Evolutionary conservation across 768 basidiomycete species (phyloP), one percentile per base, ranked within the genome.

Genomic region (Amanita polypyramis): DNA sequence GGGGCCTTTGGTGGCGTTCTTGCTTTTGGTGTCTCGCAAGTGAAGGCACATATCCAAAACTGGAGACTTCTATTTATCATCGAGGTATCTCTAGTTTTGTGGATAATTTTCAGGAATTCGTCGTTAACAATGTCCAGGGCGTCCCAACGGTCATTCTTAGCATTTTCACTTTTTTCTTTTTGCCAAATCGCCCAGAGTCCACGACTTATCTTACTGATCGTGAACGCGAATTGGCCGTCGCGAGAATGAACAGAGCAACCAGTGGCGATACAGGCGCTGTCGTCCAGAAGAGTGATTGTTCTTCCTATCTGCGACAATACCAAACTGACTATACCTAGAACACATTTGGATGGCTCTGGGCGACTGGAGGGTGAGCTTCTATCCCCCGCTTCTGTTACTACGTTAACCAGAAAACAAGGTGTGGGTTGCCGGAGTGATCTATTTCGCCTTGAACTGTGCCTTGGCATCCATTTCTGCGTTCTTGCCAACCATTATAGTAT

Each of bases 1-100:
- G 87, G 87, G 19, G 88, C 88, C 4, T 90, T 90, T 51, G 85
- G 86, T 11, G 87, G 88, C n/a, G 65, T 89, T 38, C 76, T 91
- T 35, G 86, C 88, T 2, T 90, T 84, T 52, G 88, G 85, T 1
- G 69, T 90, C 8, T 82, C 86, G 54, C 74, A 86, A 57, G 70
- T 68, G 1, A 62, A 79, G 47, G 52, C 69, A 0, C 54, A 70
- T 4, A 61, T 82, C 25, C 58, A 67, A 8, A 68, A 77, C 50
- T 80, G 77, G 84, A 70, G 75, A 47, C 65, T 83, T 17, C 62
- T 89, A 4, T 88, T 88, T 62, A 76, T 90, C 52, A 69, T 88
- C 33, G 85, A 89, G 71, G 82, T 79, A 54, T 20, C 40, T 43
- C 33, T 27, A 7, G 25, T 2, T 19, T 17, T 43, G 11, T 6